A percentile compares a stretch with the other conserved stretches of the same genome.
Evolutionary conservation across 1,284 basidiomycete species (phyloP).

Genomic region (Apiotrichum sp.): DNA sequence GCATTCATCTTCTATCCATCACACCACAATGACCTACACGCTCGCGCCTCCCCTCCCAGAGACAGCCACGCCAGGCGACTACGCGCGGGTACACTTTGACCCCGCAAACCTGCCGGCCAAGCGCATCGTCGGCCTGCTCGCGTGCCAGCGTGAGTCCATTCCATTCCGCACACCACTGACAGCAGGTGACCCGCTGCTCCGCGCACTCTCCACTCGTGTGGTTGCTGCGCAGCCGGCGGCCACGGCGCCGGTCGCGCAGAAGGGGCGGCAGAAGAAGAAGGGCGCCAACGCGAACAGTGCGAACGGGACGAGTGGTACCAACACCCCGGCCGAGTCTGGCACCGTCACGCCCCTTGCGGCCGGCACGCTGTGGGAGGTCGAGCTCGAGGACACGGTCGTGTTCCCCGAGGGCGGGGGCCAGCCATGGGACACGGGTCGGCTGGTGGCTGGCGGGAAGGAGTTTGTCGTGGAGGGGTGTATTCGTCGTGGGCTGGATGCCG

Average conservation of each 20-base stretch:
- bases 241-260: conserved; percentile 29
- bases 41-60: conserved; percentile 24
- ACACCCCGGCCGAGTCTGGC: neutral
- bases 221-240: conserved; percentile 21
- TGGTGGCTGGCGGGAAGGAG: conserved; percentile 40
- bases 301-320: neutral
- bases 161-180: neutral
- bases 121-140: conserved; percentile 46
- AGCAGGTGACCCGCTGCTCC: conserved; percentile 44
- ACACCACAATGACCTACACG: conserved; percentile 26
- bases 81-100: conserved; percentile 42
- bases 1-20: too few species aligned
- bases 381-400: conserved; percentile 73
- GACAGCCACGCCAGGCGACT: conserved; percentile 38
- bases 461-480: conserved; percentile 67
- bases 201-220: conserved; percentile 29
- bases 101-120: conserved; percentile 31
- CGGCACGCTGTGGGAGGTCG: conserved; percentile 50
- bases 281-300: too few species aligned
- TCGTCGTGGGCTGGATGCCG: conserved; percentile 65
- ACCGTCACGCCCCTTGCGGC: conserved; percentile 8
- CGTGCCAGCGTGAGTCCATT: conserved; percentile 45
- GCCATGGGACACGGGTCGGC: conserved; percentile 66
- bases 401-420: conserved; percentile 83
- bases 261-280: conserved; percentile 35